Evolutionary conservation across 2,329 filamentous ascomycete species (phyloP), one percentile per base, ranked within the genome.

Genomic region (Fusarium citri): DNA sequence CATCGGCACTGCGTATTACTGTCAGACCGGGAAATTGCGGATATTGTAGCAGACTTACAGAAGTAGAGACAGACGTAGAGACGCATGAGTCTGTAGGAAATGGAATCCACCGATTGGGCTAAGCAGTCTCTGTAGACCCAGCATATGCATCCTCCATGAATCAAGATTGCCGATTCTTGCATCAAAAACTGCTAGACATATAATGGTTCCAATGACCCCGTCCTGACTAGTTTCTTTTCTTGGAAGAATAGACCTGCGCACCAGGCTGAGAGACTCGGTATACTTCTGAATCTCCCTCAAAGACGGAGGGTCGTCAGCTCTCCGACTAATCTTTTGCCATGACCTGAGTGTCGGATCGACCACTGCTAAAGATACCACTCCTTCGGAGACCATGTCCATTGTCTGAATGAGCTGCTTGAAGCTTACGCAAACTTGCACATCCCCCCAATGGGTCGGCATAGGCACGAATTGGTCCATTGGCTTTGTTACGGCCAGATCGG

Each of bases 171-270:
- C 40, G 9, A 48, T 31, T 8, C 70, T 66, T 12, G 69, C 70
- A 59, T 73, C 71, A 53, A 73, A 73, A 2, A 59, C 20, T 6
- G 71, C 65, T 11, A 73, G 26, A 28, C 71, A 73, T 20, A 72
- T 54, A 5, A 72, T 26, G 3, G 70, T 73, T 6, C 68, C 71
- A 6, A 72, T 68, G 14, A 71, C 14, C 14, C 59, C 55, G 42
- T 69, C 42, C 14, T 57, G 48, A 12, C 26, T 31, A 1, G 31
- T 30, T 5, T 22, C 18, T 20, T 37, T 51, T 3, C 58, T 63
- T 1, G 49, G 26, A 22, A 37, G 6, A 6, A 73, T 59, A 3
- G 57, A 59, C 14, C 46, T 49, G 3, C 70, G 63, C 12, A 73
- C 62, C 7, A 70, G 12, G 15, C 57, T 47, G 5, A 73, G 25